Conservation (phyloP, 192 early-diverging fungal genomes). For the Coemansia sp. region DNA sequence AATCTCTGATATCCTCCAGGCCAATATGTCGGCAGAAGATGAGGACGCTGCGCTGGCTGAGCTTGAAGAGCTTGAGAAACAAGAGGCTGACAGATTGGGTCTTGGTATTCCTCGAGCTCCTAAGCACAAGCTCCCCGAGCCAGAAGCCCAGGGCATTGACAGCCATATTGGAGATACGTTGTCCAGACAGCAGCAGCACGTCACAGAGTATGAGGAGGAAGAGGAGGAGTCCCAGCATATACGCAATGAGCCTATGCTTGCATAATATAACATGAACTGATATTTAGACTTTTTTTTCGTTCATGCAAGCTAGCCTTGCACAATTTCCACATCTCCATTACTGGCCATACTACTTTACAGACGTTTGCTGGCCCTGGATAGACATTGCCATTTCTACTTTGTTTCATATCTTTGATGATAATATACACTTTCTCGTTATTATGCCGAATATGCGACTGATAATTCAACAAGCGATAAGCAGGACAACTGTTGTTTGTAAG, state of each 20-base stretch:
- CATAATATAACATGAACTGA: neutral
- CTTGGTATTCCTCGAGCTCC: conserved; percentile 39
- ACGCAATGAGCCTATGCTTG: conserved; percentile 42
- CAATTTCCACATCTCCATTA: neutral
- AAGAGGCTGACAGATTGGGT: conserved; percentile 28
- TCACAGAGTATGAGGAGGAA: conserved; percentile 9
- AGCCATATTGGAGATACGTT: neutral
- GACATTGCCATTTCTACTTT: no score
- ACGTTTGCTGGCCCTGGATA: no score
- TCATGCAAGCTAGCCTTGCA: neutral
- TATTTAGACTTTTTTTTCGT: neutral
- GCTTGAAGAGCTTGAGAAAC: conserved; percentile 66
- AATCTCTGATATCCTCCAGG: conserved; percentile 65
- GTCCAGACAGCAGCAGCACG: neutral
- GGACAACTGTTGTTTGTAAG: no score
- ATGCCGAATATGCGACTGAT: no score
- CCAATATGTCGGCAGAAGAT: conserved; percentile 76
- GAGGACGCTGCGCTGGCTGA: conserved; percentile 84
- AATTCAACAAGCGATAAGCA: no score
- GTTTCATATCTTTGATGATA: no score
- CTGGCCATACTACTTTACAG: no score
- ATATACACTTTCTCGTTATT: no score
- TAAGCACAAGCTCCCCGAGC: conserved; percentile 16
- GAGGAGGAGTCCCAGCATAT: conserved; percentile 9
- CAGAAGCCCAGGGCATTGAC: neutral